These are phyloP conservation scores for Tuber brumale DNA, from an alignment of 495 filamentous ascomycete species.

Conservation along the genomic window DNA sequence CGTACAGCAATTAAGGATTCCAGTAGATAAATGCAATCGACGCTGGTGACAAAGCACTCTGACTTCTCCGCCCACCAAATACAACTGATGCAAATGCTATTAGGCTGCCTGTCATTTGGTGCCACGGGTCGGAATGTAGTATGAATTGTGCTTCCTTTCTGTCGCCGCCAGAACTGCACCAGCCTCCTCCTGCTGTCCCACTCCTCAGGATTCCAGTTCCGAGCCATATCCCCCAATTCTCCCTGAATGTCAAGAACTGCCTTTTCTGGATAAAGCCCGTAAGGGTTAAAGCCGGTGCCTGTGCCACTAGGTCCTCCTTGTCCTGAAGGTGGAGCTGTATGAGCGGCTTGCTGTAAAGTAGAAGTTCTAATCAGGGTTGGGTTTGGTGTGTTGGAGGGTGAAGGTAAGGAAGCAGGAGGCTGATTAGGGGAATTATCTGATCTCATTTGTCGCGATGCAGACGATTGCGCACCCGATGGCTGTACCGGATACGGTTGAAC, in stretches of 20 bases:
- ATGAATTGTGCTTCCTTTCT: constrained; percentile 66
- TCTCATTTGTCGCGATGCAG: constrained; percentile 44
- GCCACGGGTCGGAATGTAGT: constrained; percentile 65
- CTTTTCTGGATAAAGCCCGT: constrained; percentile 77
- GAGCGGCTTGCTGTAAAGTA: constrained; percentile 57
- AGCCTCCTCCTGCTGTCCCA: constrained; percentile 67
- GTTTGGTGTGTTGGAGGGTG: constrained; percentile 49
- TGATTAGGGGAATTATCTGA: constrained; percentile 37
- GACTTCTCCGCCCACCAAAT: constrained; percentile 87
- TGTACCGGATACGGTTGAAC: constrained; percentile 48
- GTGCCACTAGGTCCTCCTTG: constrained; percentile 45
- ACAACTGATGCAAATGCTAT: constrained; percentile 81
- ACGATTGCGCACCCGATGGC: constrained; percentile 47
- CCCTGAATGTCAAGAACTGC: constrained; percentile 78
- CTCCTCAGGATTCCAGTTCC: constrained; percentile 76
- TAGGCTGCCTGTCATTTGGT: constrained; percentile 61
- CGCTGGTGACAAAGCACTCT: constrained; percentile 88
- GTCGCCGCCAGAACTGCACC: constrained; percentile 75
- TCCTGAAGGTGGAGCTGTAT: constrained; percentile 39
- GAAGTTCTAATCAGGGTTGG: constrained; percentile 78
- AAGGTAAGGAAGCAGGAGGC: constrained; percentile 43
- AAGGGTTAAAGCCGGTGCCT: constrained; percentile 62
- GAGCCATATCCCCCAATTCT: constrained; percentile 69
- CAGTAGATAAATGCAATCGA: constrained; percentile 88
- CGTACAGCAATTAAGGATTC: constrained; percentile 76